Conservation (phyloP, 805 yeast species). For the Yamadazyma paraphyllophila region DNA sequence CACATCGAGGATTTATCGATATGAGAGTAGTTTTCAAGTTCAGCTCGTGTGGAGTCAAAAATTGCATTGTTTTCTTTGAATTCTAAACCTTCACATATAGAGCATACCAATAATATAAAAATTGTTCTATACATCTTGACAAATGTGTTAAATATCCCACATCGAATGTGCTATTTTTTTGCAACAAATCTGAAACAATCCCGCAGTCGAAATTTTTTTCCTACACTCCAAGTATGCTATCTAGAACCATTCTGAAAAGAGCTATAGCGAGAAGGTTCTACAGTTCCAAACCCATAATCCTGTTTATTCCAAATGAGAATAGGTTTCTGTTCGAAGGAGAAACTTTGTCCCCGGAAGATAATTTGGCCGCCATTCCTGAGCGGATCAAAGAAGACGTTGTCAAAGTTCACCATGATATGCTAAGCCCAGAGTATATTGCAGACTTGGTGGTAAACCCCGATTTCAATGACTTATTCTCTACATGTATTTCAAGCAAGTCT, state of each 20-base stretch:
- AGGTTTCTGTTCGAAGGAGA: conserved; percentile 5
- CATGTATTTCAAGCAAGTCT: conserved; percentile 27
- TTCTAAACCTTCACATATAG: neutral
- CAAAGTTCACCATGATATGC: conserved; percentile 26
- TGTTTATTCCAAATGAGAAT: conserved; percentile 10
- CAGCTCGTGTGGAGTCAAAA: conserved; percentile 4
- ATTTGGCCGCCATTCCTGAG: conserved; percentile 34
- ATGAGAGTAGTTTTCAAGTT: conserved; percentile 2
- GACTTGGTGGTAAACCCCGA: conserved; percentile 30
- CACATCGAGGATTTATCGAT: conserved; percentile 23
- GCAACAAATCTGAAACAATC: conserved; percentile 6
- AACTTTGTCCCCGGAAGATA: conserved; percentile 24
- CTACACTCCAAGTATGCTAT: conserved; percentile 1
- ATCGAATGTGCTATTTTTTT: neutral
- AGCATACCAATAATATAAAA: neutral
- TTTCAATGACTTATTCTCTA: conserved; percentile 28
- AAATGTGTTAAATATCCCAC: neutral
- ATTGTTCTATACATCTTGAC: neutral
- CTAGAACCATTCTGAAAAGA: neutral
- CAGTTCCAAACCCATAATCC: conserved; percentile 4
- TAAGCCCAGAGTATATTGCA: conserved; percentile 32
- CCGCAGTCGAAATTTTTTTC: conserved; percentile 4
- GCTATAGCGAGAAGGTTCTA: conserved; percentile 1
- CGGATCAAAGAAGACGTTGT: conserved; percentile 18
- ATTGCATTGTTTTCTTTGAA: neutral